Percentiles rank a stretch among this genome's conserved stretches.
These are phyloP conservation scores for Geotrichum citri-aurantii DNA, from an alignment of 1,139 yeast genomes.

Conservation along the genomic window DNA sequence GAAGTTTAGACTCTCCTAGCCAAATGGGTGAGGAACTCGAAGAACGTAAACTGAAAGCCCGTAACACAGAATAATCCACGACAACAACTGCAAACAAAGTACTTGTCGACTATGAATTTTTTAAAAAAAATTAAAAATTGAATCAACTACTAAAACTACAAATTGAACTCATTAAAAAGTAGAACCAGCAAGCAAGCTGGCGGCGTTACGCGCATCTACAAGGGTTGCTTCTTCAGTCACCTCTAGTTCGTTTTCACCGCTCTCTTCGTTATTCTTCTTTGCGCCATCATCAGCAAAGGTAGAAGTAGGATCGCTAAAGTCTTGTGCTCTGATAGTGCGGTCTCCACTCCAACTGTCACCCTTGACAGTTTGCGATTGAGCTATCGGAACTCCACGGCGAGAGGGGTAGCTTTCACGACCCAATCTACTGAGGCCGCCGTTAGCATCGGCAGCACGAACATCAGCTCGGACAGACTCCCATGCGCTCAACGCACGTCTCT, in stretches of 20 bases:
- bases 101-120: neutral
- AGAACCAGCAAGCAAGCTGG: constrained; percentile 68
- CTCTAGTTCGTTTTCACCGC: constrained; percentile 24
- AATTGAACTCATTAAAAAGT: constrained; percentile 44
- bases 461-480: constrained; percentile 72
- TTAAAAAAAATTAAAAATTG: neutral
- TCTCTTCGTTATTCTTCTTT: constrained; percentile 19
- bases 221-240: constrained; percentile 32
- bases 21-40: neutral
- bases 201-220: constrained; percentile 80
- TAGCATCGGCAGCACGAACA: constrained; percentile 67
- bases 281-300: constrained; percentile 15
- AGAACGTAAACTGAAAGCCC: neutral
- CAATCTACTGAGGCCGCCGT: constrained; percentile 77
- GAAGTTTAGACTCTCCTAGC: neutral
- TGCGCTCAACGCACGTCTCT: constrained; percentile 69
- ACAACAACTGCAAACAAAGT: neutral
- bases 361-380: constrained; percentile 45
- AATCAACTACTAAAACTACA: neutral
- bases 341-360: constrained; percentile 62
- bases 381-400: constrained; percentile 24
- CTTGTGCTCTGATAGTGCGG: constrained; percentile 39
- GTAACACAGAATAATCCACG: neutral
- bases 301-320: constrained; percentile 23
- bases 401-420: constrained; percentile 60